Conservation (phyloP, 257 asterid genomes). For the Nicotiana obtusifolia region DNA sequence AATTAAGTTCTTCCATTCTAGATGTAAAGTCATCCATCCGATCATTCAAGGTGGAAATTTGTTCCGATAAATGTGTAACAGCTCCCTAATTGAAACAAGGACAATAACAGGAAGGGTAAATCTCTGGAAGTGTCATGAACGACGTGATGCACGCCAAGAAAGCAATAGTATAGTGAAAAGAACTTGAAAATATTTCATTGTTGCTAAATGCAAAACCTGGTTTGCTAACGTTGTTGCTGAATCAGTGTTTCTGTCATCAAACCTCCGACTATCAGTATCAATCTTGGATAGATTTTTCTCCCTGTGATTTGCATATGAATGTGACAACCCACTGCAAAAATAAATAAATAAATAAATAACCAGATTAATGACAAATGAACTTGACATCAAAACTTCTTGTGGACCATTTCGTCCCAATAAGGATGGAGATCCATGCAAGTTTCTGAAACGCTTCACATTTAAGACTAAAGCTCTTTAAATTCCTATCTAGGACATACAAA, state of each 20-base stretch:
- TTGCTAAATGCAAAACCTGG: slow-evolving; percentile 34
- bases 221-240: slow-evolving; percentile 34
- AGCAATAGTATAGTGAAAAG: not conserved
- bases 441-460: not conserved
- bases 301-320: slow-evolving; percentile 66
- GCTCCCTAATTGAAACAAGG: slow-evolving; percentile 42
- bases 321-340: slow-evolving; percentile 68
- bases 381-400: not conserved
- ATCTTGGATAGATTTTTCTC: slow-evolving; percentile 51
- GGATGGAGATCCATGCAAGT: not conserved
- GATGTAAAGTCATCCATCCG: slow-evolving; percentile 89
- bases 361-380: not conserved
- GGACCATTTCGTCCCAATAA: not conserved
- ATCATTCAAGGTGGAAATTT: slow-evolving; percentile 69
- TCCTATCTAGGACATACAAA: not conserved
- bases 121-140: not conserved
- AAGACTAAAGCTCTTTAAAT: not conserved
- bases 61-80: slow-evolving; percentile 72
- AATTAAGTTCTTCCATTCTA: slow-evolving; percentile 65
- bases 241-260: slow-evolving; percentile 50
- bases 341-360: slow-evolving; percentile 8
- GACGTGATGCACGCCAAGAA: not conserved
- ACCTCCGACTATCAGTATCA: slow-evolving; percentile 23
- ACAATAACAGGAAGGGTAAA: not conserved
- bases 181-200: not conserved